These are phyloP conservation scores for Colletotrichum sp. DNA, from an alignment of 2,329 filamentous ascomycete genomes.

Conservation along the genomic window DNA sequence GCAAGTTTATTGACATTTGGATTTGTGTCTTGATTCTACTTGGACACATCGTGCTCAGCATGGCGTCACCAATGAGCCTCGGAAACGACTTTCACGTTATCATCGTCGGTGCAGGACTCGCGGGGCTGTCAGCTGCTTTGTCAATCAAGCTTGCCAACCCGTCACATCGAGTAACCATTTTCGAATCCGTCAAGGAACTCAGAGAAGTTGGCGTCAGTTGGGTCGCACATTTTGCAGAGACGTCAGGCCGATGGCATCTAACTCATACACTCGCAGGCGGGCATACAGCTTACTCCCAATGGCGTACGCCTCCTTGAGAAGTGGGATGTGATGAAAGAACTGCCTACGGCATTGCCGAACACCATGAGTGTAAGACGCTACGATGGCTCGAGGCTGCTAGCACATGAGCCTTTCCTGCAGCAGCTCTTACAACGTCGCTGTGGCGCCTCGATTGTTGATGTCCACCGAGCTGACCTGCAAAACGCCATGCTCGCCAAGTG, in stretches of 20 bases:
- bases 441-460: conserved; percentile 44
- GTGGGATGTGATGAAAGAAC: neutral
- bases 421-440: neutral
- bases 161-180: conserved; percentile 5
- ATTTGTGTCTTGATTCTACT: neutral
- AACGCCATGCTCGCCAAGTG: conserved; percentile 43
- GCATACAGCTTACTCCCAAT: conserved; percentile 13
- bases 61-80: neutral
- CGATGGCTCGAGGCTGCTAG: conserved; percentile 2
- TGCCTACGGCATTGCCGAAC: neutral
- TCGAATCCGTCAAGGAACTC: conserved; percentile 11
- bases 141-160: neutral
- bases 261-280: neutral
- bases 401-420: neutral
- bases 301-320: neutral
- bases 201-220: conserved; percentile 8
- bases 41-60: neutral
- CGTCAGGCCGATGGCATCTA: neutral
- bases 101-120: neutral
- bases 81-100: neutral
- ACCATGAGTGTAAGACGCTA: conserved; percentile 12
- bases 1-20: neutral
- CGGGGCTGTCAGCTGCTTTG: neutral
- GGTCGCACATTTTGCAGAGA: neutral
- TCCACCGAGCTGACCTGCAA: conserved; percentile 54